phyloP scores from a whole-genome alignment of 2,329 filamentous ascomycete genomes.

The Colletotrichum lini region DNA sequence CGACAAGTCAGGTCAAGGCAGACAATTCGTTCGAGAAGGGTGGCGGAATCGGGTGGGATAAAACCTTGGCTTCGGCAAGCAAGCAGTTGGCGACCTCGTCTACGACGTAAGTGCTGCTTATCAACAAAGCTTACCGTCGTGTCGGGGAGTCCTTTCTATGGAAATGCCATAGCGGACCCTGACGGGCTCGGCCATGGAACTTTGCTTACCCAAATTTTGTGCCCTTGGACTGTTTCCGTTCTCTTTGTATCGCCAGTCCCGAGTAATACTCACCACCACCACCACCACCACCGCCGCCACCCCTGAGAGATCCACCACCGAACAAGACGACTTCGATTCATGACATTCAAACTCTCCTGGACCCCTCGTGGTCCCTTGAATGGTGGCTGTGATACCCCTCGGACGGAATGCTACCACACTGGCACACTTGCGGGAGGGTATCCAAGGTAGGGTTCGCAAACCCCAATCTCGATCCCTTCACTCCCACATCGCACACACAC shows the following conservation, averaged over 20 bases:
- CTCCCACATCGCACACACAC: slow-evolving; percentile 24
- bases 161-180: too few species aligned
- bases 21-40: not conserved
- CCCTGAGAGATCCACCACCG: slow-evolving; percentile 30
- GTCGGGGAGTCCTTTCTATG: not conserved
- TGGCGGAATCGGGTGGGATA: too few species aligned
- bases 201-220: slow-evolving; percentile 13
- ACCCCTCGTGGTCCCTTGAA: not conserved
- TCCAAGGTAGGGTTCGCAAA: slow-evolving; percentile 23
- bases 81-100: not conserved
- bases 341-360: slow-evolving; percentile 3
- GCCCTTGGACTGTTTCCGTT: slow-evolving; percentile 30
- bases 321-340: slow-evolving; percentile 36
- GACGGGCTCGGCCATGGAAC: slow-evolving; percentile 12
- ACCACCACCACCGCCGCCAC: not conserved
- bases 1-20: slow-evolving; percentile 4
- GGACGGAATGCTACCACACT: not conserved
- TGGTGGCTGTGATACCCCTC: slow-evolving; percentile 9
- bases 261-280: not conserved
- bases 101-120: too few species aligned
- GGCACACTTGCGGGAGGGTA: not conserved
- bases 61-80: slow-evolving; percentile 2
- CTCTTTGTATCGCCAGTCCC: not conserved
- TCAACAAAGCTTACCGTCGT: slow-evolving; percentile 8
- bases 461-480: slow-evolving; percentile 31